These are phyloP conservation scores for Suillus tomentosus DNA, from an alignment of 768 basidiomycete species.

Conservation along the genomic window DNA sequence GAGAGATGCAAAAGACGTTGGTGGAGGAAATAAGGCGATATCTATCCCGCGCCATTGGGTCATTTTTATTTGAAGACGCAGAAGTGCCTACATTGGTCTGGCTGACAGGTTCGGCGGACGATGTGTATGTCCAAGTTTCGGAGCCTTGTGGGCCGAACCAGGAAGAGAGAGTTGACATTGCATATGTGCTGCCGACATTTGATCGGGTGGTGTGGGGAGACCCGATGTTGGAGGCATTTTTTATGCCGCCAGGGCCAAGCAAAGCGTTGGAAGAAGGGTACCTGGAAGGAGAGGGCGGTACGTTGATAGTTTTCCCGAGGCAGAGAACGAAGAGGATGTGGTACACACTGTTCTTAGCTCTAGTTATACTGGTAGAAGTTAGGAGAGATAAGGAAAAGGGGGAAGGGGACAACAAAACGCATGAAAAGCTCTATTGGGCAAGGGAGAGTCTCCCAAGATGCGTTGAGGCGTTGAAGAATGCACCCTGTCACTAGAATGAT, in stretches of 20 bases:
- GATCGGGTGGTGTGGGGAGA: conserved; percentile 73
- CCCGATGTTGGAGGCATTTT: conserved; percentile 69
- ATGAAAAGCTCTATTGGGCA: conserved; percentile 43
- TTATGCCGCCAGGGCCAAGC: conserved; percentile 50
- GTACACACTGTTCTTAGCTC: conserved; percentile 70
- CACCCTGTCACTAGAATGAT: conserved; percentile 30
- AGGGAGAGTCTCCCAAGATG: conserved; percentile 39
- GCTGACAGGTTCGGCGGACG: conserved; percentile 60
- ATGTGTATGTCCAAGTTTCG: conserved; percentile 52
- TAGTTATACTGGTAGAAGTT: conserved; percentile 52
- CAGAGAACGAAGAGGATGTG: conserved; percentile 77
- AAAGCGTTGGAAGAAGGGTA: conserved; percentile 65
- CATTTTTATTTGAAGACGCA: conserved; percentile 76
- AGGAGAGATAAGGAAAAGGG: conserved; percentile 19
- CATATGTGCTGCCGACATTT: conserved; percentile 42
- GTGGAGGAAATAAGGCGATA: conserved; percentile 47
- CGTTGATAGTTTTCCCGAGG: conserved; percentile 56
- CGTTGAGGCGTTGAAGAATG: conserved; percentile 47
- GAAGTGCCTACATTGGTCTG: conserved; percentile 69
- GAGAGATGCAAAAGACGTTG: conserved; percentile 31
- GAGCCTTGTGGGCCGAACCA: conserved; percentile 10
- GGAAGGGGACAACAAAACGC: conserved; percentile 21
- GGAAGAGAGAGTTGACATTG: conserved; percentile 28
- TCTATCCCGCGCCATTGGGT: conserved; percentile 71
- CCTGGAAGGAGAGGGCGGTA: conserved; percentile 41